Conservation (phyloP, 2,329 filamentous ascomycete genomes). For the Calonectria honghensis region DNA sequence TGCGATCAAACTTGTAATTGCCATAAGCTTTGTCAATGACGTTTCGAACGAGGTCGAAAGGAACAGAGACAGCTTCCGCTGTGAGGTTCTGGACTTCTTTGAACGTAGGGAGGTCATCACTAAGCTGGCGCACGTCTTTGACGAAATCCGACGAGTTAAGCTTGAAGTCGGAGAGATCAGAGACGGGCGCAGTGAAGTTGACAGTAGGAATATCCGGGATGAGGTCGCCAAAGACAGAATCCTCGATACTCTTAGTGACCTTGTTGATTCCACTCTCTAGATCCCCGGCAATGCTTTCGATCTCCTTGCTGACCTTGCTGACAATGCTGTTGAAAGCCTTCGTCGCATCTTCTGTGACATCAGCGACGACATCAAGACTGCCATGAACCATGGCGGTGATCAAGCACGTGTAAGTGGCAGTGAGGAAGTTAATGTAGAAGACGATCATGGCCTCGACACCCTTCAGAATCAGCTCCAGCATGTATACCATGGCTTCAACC, state of each 20-base stretch:
- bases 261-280: slow-evolving; percentile 69
- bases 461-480: slow-evolving; percentile 86
- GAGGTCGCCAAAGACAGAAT: slow-evolving; percentile 70
- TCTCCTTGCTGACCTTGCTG: slow-evolving; percentile 72
- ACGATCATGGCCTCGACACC: slow-evolving; percentile 91
- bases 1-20: slow-evolving; percentile 85
- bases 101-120: slow-evolving; percentile 88
- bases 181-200: slow-evolving; percentile 79
- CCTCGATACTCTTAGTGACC: slow-evolving; percentile 66
- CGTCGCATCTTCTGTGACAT: slow-evolving; percentile 72
- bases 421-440: slow-evolving; percentile 94
- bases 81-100: slow-evolving; percentile 89
- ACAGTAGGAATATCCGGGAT: slow-evolving; percentile 69
- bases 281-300: slow-evolving; percentile 75
- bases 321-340: slow-evolving; percentile 70
- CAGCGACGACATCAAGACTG: slow-evolving; percentile 80
- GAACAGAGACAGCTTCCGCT: slow-evolving; percentile 81
- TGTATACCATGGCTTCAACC: slow-evolving; percentile 85
- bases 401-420: slow-evolving; percentile 91
- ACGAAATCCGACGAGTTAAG: slow-evolving; percentile 81
- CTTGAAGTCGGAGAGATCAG: slow-evolving; percentile 81
- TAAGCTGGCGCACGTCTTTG: slow-evolving; percentile 81
- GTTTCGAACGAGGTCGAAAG: slow-evolving; percentile 87
- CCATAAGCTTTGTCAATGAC: slow-evolving; percentile 83
- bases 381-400: slow-evolving; percentile 89